Evolutionary conservation across 129 eudicot genomes (phyloP).

Genomic region (Calendula officinalis): DNA sequence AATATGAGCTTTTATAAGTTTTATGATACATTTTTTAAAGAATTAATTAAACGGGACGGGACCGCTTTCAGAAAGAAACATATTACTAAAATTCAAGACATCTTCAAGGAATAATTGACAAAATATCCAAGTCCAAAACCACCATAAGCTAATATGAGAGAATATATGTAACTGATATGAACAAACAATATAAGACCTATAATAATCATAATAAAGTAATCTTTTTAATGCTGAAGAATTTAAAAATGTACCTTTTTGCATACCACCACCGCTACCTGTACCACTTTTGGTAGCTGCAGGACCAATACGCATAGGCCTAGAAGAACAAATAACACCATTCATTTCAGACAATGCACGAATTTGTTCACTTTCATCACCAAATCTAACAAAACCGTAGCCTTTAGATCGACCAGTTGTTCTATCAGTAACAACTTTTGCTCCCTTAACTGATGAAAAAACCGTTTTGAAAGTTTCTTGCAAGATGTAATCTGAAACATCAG

Average conservation of each 20-base stretch:
- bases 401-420: conserved; percentile 82
- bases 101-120: conserved; percentile 37
- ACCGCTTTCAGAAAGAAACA: conserved; percentile 57
- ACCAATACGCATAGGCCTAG: conserved; percentile 91
- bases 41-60: conserved; percentile 38
- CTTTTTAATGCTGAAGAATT: neutral
- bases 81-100: conserved; percentile 31
- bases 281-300: conserved; percentile 91
- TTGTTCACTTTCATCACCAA: conserved; percentile 92
- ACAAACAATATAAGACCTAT: conserved; percentile 2
- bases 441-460: conserved; percentile 70
- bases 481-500: conserved; percentile 78
- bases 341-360: conserved; percentile 95
- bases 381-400: conserved; percentile 96
- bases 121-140: conserved; percentile 31
- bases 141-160: conserved; percentile 12
- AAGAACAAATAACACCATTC: conserved; percentile 77
- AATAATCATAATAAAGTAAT: neutral
- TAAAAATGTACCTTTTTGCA: conserved; percentile 59
- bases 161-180: conserved; percentile 20
- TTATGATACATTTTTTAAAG: conserved; percentile 31
- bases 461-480: conserved; percentile 75
- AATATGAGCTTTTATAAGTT: conserved; percentile 85
- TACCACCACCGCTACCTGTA: conserved; percentile 33
- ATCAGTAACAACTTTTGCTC: conserved; percentile 92